Evolutionary conservation across 1,284 basidiomycete species (phyloP).

Genomic region (Athelia sp.): DNA sequence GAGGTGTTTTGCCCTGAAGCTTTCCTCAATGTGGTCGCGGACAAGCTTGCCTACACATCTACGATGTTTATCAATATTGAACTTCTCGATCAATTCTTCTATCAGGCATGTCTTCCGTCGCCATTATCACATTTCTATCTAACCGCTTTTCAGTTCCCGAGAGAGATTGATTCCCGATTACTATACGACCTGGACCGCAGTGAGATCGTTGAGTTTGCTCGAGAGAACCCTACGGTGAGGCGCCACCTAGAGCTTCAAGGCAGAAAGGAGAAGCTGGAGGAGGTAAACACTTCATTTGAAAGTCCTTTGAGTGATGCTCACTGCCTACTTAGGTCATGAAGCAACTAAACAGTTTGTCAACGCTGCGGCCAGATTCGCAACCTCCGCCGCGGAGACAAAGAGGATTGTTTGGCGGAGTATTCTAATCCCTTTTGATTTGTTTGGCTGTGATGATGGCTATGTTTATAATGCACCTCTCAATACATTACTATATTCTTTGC

Average conservation of each 20-base stretch:
- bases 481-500: background rate
- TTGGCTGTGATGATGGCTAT: conserved; percentile 10
- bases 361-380: conserved; percentile 73
- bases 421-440: conserved; percentile 32
- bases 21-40: conserved; percentile 94
- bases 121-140: conserved; percentile 2
- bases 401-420: conserved; percentile 71
- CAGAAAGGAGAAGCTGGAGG: conserved; percentile 95
- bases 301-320: conserved; percentile 1
- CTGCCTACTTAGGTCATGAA: conserved; percentile 69
- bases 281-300: conserved; percentile 45
- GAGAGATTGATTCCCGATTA: conserved; percentile 94
- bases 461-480: conserved; percentile 5
- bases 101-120: conserved; percentile 59
- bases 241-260: conserved; percentile 95
- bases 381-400: conserved; percentile 63
- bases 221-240: conserved; percentile 87
- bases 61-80: conserved; percentile 99
- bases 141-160: conserved; percentile 68
- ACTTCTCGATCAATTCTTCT: conserved; percentile 96
- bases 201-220: conserved; percentile 86
- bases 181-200: conserved; percentile 87
- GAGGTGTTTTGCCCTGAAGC: conserved; percentile 94
- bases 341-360: conserved; percentile 81
- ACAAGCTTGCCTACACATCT: conserved; percentile 94